Conservation (phyloP, 192 early-diverging fungal genomes). For the Umbelopsis ramanniana region DNA sequence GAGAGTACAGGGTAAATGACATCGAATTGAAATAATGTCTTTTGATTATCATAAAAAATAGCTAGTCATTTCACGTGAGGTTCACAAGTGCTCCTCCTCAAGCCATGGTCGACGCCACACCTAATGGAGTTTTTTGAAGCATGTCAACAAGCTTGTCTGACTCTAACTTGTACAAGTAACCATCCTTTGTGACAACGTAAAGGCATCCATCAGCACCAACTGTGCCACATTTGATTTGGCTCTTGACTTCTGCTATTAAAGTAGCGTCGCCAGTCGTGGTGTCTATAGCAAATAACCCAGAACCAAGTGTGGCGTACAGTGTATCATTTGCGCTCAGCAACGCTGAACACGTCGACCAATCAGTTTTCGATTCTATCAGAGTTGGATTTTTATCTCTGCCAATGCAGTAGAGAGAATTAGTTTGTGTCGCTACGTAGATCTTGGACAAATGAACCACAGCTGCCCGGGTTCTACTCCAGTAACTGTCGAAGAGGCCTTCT, state of each 20-base stretch:
- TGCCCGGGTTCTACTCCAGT: background rate
- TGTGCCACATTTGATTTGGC: background rate
- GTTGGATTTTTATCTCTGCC: background rate
- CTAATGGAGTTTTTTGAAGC: background rate
- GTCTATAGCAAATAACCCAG: background rate
- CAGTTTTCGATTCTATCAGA: background rate
- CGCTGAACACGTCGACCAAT: background rate
- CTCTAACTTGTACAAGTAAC: background rate
- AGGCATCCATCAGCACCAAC: background rate
- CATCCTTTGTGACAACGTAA: background rate
- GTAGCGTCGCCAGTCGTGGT: background rate
- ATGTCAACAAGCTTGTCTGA: background rate
- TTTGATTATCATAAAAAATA: background rate
- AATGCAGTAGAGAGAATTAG: background rate
- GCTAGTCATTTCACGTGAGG: slow-evolving; percentile 10
- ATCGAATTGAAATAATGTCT: background rate
- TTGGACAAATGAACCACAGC: background rate
- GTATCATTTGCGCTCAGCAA: background rate
- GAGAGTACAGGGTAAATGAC: background rate
- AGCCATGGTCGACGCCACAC: background rate
- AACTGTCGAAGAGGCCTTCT: background rate
- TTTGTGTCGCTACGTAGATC: background rate
- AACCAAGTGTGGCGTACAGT: background rate
- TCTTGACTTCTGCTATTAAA: background rate
- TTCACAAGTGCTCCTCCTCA: background rate